Conservation (phyloP, 305 asterid species). For the Plantago rigida region DNA sequence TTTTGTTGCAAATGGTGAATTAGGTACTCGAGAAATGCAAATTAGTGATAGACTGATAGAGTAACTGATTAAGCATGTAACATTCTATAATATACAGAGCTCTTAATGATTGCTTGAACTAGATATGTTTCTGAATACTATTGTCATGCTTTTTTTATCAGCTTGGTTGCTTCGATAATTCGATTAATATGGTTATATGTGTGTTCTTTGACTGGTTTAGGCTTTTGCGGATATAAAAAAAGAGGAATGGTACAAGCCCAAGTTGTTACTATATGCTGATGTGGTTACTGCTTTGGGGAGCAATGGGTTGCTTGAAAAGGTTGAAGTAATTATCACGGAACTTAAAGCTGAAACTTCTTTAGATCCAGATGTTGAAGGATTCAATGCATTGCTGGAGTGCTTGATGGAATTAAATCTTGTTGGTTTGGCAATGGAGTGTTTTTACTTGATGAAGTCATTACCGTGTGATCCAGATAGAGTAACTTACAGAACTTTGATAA, state of each 20-base stretch:
- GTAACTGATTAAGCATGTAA: too few relatives aligned
- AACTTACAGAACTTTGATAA: constrained; percentile 39
- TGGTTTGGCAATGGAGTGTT: constrained; percentile 46
- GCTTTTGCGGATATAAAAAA: constrained; percentile 52
- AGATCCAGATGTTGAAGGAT: constrained; percentile 11
- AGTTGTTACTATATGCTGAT: constrained; percentile 46
- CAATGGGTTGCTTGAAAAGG: constrained; percentile 43
- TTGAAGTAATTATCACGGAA: constrained; percentile 16
- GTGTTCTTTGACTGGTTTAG: constrained; percentile 25
- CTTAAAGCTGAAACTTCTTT: not conserved
- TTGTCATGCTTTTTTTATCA: not conserved
- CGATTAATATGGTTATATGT: not conserved
- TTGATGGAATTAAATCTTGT: constrained; percentile 41
- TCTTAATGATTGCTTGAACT: not conserved
- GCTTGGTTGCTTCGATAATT: constrained; percentile 1
- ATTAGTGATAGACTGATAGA: too few relatives aligned
- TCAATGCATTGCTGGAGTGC: constrained; percentile 46
- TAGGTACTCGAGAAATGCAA: too few relatives aligned
- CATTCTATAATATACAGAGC: too few relatives aligned
- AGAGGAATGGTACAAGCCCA: constrained; percentile 59
- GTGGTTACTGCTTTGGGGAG: constrained; percentile 52
- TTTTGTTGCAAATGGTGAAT: too few relatives aligned
- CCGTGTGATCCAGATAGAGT: constrained; percentile 51
- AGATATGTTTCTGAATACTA: not conserved
- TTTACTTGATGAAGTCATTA: constrained; percentile 50